Conservation (phyloP, 768 basidiomycete genomes). For the Lentinula sp. region DNA sequence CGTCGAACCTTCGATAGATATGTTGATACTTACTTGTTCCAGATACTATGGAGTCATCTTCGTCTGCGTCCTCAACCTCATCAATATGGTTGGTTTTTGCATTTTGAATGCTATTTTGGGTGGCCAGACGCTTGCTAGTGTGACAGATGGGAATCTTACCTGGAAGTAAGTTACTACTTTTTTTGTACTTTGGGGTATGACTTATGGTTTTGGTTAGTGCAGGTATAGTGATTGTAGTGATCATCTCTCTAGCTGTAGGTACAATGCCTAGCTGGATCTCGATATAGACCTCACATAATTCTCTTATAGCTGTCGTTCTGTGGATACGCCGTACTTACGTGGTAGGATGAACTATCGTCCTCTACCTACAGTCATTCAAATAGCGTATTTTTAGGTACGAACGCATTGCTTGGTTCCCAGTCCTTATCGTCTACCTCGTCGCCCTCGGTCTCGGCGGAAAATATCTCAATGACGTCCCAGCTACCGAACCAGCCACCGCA, state of each 20-base stretch:
- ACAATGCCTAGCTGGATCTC: constrained; percentile 25
- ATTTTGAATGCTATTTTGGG: constrained; percentile 70
- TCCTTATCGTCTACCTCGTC: constrained; percentile 67
- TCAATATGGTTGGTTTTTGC: constrained; percentile 62
- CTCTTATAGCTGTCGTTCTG: constrained; percentile 43
- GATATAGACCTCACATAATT: not conserved
- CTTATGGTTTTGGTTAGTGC: constrained; percentile 37
- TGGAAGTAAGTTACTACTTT: constrained; percentile 29
- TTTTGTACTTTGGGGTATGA: not conserved
- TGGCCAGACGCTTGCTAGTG: constrained; percentile 45
- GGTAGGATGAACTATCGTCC: constrained; percentile 19
- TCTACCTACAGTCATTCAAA: not conserved
- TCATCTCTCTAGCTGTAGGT: constrained; percentile 60
- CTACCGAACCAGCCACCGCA: constrained; percentile 49
- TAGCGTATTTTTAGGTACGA: constrained; percentile 48
- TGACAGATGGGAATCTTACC: constrained; percentile 31
- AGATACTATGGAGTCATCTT: constrained; percentile 63
- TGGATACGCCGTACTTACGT: constrained; percentile 45
- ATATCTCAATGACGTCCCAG: constrained; percentile 46
- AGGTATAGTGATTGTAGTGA: constrained; percentile 73
- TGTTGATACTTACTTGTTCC: not conserved
- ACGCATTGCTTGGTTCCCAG: constrained; percentile 69
- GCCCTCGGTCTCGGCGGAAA: constrained; percentile 71
- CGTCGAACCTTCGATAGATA: too few species aligned
- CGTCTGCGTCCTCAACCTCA: constrained; percentile 55